Evolutionary conservation across 371 early-diverging fungal genomes (phyloP), one percentile per base, ranked within the genome.

Genomic region (Basidiobolus meristosporus): DNA sequence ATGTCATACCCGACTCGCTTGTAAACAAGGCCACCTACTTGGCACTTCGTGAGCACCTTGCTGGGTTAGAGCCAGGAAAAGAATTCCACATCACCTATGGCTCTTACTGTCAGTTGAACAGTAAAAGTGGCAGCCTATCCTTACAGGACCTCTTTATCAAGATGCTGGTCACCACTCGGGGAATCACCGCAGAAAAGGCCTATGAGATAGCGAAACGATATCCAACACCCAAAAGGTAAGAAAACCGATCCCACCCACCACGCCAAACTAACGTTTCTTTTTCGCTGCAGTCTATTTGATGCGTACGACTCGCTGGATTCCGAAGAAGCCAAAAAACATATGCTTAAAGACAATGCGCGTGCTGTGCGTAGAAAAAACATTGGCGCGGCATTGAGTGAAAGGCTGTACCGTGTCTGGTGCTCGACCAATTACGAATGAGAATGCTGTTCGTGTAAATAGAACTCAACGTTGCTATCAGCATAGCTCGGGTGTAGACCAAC

Each of bases 171-270:
- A 70, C 77, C 0, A 56, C 85, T 36, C 65, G 71, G 19, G 90
- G 90, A 12, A 59, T 89, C 29, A 77, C 80, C 44, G 68, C 64
- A 0, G 90, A 90, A 45, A 86, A 83, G 52, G 93, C 90, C 0
- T 31, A 53, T 10, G 62, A 74, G 7, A 60, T 92, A 19, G 73
- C 65, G 3, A 53, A 54, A 28, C 50, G 47, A n/a, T 89, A 73
- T 44, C 73, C 70, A 3, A 90, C 90, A 0, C 74, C 83, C 1
- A 44, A 44, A 34, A 7, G 34, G 34, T 34, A 34, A n/a, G 31
- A 10, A 31, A n/a, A 31, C 31, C 18, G 5, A 5, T 7, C 18
- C 4, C 34, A 4, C 14, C 14, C 18, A 34, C 12, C n/a, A 4
- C 18, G 5, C 14, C n/a, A 31, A 10, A 9, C 31, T 31, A 31